Evolutionary conservation across 805 yeast species (phyloP), one percentile per base, ranked within the genome.

Genomic region (Nakazawaea ernobii): DNA sequence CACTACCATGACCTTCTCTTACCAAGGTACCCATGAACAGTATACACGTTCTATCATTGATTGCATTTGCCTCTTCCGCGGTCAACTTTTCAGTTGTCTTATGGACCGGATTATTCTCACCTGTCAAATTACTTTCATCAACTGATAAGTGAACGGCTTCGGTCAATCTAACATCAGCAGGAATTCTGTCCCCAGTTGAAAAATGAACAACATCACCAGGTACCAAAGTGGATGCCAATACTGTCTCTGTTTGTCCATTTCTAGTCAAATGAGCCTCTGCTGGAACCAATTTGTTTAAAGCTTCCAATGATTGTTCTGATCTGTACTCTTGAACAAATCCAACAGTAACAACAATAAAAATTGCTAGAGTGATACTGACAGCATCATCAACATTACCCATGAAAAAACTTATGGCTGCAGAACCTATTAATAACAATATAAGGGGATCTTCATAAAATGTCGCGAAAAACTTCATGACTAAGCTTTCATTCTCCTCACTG

Each of bases 351-450:
- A 94, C 99, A 55, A 94, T 91, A 39, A 87, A 57, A 43, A 94
- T 88, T 3, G 99, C 99, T 53, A 91, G 71, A 0, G 97, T 84
- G 56, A 94, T 94, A 55, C 94, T 83, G n/a, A 94, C 70, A 2
- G 98, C 96, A 64, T 94, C 99, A 62, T 94, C 97, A 30, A 81
- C 80, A 66, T 94, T 94, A n/a, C 97, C 96, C 95, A 94, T 88
- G 57, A 87, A 65, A 55, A 92, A 86, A 52, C 95, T 83, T 32
- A 94, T 74, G 2, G 76, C 77, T 0, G 99, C 97, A 0, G 97
- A 89, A 0, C 94, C 97, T 36, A 91, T 86, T 57, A 94, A 74
- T 49, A 94, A 70, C 55, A 94, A 70, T 54, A 94, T 92, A 67
- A 94, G 73, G 24, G 97, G 97, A 66, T 94, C 96, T 56, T 86